These are phyloP conservation scores for Fusarium tjaetaba DNA, from an alignment of 2,329 filamentous ascomycete species.

Conservation along the genomic window DNA sequence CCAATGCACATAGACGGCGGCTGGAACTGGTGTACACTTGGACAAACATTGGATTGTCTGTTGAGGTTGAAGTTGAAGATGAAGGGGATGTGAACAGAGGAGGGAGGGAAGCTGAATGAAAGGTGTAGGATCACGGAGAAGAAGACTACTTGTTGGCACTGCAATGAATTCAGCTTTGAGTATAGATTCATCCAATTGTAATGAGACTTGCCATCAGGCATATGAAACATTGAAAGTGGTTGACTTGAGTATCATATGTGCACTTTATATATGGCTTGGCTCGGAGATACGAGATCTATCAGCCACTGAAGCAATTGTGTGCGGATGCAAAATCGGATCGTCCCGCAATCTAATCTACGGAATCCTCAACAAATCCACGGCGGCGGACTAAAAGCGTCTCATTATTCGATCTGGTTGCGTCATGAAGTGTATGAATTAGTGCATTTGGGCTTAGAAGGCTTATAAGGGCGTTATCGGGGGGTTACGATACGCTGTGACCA, in stretches of 20 bases:
- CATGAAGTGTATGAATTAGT: conserved; percentile 29
- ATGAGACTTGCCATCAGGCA: conserved; percentile 16
- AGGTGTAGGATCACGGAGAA: conserved; percentile 11
- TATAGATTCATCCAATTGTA: conserved; percentile 12
- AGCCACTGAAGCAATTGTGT: neutral
- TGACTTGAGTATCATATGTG: neutral
- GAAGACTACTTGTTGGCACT: conserved; percentile 5
- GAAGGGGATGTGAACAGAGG: neutral
- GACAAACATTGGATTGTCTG: conserved; percentile 12
- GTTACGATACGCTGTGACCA: conserved; percentile 33
- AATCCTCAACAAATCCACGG: conserved; percentile 3
- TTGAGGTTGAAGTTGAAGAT: neutral
- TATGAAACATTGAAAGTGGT: neutral
- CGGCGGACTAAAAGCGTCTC: neutral
- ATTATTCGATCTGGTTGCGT: conserved; percentile 29
- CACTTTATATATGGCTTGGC: neutral
- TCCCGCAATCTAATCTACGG: neutral
- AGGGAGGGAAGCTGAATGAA: conserved; percentile 1
- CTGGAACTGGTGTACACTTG: conserved; percentile 22
- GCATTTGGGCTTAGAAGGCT: conserved; percentile 7
- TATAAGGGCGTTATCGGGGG: conserved; percentile 30
- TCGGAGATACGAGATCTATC: neutral
- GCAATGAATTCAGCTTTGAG: neutral
- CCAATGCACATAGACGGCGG: conserved; percentile 31
- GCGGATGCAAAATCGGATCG: neutral